A percentile compares a stretch with the other conserved stretches of the same genome.
phyloP scores from a whole-genome alignment of 306 rosid genomes.

The Vicia villosa region DNA sequence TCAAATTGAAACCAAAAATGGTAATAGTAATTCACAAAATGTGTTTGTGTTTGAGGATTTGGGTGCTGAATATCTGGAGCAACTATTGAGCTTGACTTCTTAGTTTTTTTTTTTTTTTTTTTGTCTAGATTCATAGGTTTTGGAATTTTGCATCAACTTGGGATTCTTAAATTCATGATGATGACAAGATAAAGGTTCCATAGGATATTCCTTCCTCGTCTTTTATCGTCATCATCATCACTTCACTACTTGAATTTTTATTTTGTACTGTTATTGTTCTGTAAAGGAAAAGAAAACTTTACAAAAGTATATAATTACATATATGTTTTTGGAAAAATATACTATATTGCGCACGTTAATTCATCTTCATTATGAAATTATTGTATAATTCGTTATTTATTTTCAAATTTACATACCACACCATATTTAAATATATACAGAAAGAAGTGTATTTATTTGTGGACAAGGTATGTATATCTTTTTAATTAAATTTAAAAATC shows the following conservation, averaged over 20 bases:
- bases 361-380: not conserved
- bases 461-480: no score
- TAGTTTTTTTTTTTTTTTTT: not conserved
- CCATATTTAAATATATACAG: no score
- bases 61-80: constrained; percentile 74
- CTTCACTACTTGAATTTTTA: not conserved
- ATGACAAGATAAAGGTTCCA: not conserved
- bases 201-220: not conserved
- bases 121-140: not conserved
- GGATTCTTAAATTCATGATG: not conserved
- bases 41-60: constrained; percentile 63
- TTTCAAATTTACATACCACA: no score
- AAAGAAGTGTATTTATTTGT: no score
- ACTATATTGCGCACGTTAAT: not conserved
- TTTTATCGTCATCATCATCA: not conserved
- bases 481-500: no score
- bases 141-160: constrained; percentile 14
- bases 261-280: not conserved
- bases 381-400: not conserved
- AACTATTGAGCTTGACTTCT: constrained; percentile 51
- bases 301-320: not conserved
- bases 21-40: not conserved
- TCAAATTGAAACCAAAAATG: not conserved
- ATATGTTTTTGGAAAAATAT: not conserved
- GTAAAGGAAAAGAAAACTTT: constrained; percentile 9